A percentile compares a stretch with the other conserved stretches of the same genome.
Conservation (phyloP, 2,329 filamentous ascomycete genomes). For the Sphaerulina populicola region DNA sequence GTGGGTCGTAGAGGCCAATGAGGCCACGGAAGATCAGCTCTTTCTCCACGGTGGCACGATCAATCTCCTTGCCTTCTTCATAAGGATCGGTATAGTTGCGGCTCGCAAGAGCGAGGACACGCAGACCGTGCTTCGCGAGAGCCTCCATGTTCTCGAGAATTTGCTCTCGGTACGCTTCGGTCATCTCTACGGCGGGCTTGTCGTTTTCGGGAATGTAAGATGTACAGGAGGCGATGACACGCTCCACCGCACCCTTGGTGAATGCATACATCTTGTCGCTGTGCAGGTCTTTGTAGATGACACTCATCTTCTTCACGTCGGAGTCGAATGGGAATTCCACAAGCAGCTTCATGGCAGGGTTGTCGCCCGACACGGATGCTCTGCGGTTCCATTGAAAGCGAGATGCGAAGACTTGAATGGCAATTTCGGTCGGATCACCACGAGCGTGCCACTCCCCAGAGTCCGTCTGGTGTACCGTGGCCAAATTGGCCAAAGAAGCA, state of each 20-base stretch:
- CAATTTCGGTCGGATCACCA: conserved; percentile 64
- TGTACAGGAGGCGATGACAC: conserved; percentile 57
- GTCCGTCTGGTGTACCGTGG: conserved; percentile 51
- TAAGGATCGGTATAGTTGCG: conserved; percentile 33
- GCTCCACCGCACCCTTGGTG: conserved; percentile 62
- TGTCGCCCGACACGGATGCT: conserved; percentile 23
- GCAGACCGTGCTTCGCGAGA: conserved; percentile 54
- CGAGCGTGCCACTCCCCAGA: conserved; percentile 55
- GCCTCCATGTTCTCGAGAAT: conserved; percentile 62
- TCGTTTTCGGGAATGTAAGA: conserved; percentile 29
- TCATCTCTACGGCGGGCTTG: conserved; percentile 44
- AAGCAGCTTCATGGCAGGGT: conserved; percentile 47
- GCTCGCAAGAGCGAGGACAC: conserved; percentile 58
- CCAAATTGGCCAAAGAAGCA: conserved; percentile 58
- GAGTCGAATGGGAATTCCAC: conserved; percentile 69
- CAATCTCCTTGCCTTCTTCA: conserved; percentile 44
- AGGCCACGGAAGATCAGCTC: conserved; percentile 69
- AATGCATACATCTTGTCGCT: conserved; percentile 41
- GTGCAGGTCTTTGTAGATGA: conserved; percentile 59
- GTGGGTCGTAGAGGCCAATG: conserved; percentile 78
- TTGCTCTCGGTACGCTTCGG: conserved; percentile 45
- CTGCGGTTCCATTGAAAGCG: conserved; percentile 45
- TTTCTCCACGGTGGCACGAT: conserved; percentile 56
- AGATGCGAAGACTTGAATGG: conserved; percentile 64
- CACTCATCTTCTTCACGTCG: conserved; percentile 67